Base-by-base conservation (phyloP, 2,329 filamentous ascomycete species). In the Aspergillaceae sp. region DNA sequence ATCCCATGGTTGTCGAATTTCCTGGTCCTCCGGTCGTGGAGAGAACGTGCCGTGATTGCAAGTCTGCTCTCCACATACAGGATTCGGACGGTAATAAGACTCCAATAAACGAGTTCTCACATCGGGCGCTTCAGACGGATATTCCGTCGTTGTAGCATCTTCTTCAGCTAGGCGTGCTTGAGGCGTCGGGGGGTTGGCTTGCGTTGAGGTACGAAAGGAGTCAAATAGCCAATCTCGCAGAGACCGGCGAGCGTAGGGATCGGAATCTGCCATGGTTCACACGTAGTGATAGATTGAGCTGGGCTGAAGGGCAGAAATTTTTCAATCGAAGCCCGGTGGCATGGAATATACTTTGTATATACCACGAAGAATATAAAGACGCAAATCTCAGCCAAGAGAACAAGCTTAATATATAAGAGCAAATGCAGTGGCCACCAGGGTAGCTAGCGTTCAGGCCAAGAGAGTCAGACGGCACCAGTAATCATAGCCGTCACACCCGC, bases 1-100 rank as follows among this genome's bases (percentile, higher is more conserved):
- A 32, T 56, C 51, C 30, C 60, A 65, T 32, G 61, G 60, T 19
- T 19, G 19, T 6, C 62, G 61, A 45, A 67, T 71, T 45, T 66
- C 62, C 3, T 75, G 73, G 42, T 76, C 79, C 40, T 69, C 69
- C 0, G 84, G 76, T 34, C 80, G 72, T 1, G 86, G 83, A 38
- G 86, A 88, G 59, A 90, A 87, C 10, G 85, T 86, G 56, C 86
- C 87, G 68, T 92, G 84, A 56, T 77, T 75, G 70, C 83, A 87
- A 35, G 65, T 61, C 29, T 63, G 66, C 41, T 68, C 57, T 41
- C 68, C 69, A 41, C 68, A 71, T 6, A 59, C 52, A 33, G 65
- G 64, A 10, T 63, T 55, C 27, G 51, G 56, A 34, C 59, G 61
- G 40, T 68, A 51, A 50, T 72, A 70, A 4, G 64, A 67, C 30